Percentiles rank a stretch among this genome's conserved stretches.
Evolutionary conservation across 441 rosid species (phyloP).

Genomic region (Isatis lusitanica): DNA sequence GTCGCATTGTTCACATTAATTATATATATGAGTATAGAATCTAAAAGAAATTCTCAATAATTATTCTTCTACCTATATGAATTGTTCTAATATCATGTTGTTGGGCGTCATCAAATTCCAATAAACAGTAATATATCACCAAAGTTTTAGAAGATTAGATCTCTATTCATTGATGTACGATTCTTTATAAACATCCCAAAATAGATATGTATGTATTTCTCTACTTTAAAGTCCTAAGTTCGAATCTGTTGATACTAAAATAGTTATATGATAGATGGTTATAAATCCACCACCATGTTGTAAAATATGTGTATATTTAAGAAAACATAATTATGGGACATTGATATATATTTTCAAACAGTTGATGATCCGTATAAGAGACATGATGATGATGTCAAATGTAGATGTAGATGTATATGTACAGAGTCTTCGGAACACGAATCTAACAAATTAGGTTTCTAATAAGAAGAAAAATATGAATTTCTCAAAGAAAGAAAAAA

Average conservation of each 20-base stretch:
- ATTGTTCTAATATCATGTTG: constrained; percentile 30
- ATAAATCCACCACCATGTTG: neutral
- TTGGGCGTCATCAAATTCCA: constrained; percentile 36
- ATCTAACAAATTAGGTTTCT: constrained; percentile 26
- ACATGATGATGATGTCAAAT: constrained; percentile 6
- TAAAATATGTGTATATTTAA: neutral
- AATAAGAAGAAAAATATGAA: neutral
- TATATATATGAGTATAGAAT: constrained; percentile 17
- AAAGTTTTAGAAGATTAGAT: constrained; percentile 22
- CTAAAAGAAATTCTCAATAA: neutral
- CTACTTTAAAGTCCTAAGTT: neutral
- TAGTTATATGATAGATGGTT: neutral
- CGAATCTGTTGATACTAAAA: neutral
- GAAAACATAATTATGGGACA: neutral
- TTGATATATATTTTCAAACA: neutral
- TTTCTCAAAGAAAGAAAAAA: neutral
- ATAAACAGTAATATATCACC: constrained; percentile 24
- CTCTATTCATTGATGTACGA: constrained; percentile 1
- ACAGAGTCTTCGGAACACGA: constrained; percentile 24
- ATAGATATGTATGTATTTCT: neutral
- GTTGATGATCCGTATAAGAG: constrained; percentile 19
- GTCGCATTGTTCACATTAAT: neutral
- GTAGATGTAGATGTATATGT: constrained; percentile 21
- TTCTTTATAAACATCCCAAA: constrained; percentile 18
- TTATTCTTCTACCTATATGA: constrained; percentile 2